Evolutionary conservation across 2,329 filamentous ascomycete species (phyloP).

Genomic region (Cladosporium velox): DNA sequence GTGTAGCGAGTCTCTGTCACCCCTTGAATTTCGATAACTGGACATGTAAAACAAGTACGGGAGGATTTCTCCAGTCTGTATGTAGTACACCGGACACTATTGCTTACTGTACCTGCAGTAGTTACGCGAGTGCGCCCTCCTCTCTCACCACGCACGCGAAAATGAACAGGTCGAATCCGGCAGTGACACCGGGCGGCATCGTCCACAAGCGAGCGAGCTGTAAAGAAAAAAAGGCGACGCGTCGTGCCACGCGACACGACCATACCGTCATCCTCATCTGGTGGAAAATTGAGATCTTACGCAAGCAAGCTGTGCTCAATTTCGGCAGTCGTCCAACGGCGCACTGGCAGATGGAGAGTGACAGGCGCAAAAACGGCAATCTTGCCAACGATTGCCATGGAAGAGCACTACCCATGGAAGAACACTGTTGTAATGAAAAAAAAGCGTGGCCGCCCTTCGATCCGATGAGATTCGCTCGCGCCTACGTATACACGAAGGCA

Average conservation of each 20-base stretch:
- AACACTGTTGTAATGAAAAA: neutral
- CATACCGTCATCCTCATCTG: neutral
- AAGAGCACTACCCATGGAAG: neutral
- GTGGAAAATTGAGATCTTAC: neutral
- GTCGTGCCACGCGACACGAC: conserved; percentile 1
- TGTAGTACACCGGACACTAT: neutral
- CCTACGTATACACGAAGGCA: neutral
- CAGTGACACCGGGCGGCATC: neutral
- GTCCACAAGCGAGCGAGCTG: neutral
- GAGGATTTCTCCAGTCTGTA: neutral
- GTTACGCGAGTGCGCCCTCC: neutral
- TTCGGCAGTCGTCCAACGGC: neutral
- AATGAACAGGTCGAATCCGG: neutral
- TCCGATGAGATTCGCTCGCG: neutral
- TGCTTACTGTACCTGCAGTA: neutral
- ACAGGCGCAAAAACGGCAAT: neutral
- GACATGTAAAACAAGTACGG: neutral
- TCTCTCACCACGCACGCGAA: neutral
- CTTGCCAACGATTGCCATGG: neutral
- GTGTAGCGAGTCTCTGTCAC: too few relatives aligned
- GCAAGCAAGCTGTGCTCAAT: neutral
- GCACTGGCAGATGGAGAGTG: neutral
- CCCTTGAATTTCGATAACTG: neutral
- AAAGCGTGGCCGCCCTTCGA: neutral
- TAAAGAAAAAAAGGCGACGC: neutral